Evolutionary conservation across 129 eudicot genomes (phyloP).

Genomic region (Saussurea involucrata): DNA sequence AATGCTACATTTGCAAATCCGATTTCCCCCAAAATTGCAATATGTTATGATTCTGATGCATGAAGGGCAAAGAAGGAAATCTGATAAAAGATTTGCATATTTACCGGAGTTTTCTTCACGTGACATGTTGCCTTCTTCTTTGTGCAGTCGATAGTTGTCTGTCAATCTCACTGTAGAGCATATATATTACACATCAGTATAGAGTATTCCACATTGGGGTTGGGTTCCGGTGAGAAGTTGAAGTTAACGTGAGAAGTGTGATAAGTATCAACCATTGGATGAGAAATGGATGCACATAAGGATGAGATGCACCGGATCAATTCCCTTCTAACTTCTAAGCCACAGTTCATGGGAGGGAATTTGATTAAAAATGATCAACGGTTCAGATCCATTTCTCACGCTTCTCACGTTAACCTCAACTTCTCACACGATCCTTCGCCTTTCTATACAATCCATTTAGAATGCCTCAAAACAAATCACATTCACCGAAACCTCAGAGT

Average conservation of each 20-base stretch:
- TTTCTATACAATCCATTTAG: not conserved
- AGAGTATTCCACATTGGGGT: not conserved
- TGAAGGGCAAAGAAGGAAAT: not conserved
- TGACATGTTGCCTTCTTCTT: conserved; percentile 43
- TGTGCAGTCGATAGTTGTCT: conserved; percentile 38
- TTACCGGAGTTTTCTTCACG: conserved; percentile 39
- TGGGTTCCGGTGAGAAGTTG: too few relatives aligned
- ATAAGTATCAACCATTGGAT: too few relatives aligned
- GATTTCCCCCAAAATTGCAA: not conserved
- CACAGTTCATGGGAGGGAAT: too few relatives aligned
- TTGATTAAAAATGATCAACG: too few relatives aligned
- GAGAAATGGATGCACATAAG: too few relatives aligned
- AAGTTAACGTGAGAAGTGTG: too few relatives aligned
- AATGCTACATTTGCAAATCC: not conserved
- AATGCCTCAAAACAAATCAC: not conserved
- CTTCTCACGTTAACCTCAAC: too few relatives aligned
- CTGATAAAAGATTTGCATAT: not conserved
- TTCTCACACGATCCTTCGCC: too few relatives aligned
- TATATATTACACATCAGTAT: conserved; percentile 11
- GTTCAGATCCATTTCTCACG: too few relatives aligned
- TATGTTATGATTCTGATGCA: conserved; percentile 1
- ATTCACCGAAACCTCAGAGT: not conserved
- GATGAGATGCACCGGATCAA: too few relatives aligned
- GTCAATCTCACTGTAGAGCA: conserved; percentile 44
- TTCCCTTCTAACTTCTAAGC: too few relatives aligned